Percentiles rank a stretch among this genome's conserved stretches.
These are phyloP conservation scores for Graphiopsis chlorocephala DNA, from an alignment of 2,329 filamentous ascomycete species.

Conservation along the genomic window DNA sequence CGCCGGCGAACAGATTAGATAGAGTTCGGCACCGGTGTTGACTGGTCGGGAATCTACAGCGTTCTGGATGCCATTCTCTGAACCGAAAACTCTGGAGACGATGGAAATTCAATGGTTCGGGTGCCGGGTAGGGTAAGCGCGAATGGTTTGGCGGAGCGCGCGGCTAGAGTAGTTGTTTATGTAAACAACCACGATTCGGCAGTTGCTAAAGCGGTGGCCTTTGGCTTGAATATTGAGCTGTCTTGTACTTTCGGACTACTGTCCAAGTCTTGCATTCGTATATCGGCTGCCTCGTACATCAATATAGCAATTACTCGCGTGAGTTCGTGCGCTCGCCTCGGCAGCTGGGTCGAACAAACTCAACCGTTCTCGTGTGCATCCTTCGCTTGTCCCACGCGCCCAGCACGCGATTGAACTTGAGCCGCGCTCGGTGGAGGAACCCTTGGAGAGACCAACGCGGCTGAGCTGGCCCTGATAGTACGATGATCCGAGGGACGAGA, in stretches of 20 bases:
- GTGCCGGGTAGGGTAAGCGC: background rate
- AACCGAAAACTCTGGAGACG: background rate
- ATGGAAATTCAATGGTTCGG: background rate
- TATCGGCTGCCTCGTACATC: background rate
- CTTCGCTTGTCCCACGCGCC: constrained; percentile 3
- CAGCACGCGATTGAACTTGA: constrained; percentile 4
- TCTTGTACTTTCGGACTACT: background rate
- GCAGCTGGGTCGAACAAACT: background rate
- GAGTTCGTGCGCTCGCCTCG: background rate
- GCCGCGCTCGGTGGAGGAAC: background rate
- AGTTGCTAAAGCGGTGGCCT: background rate
- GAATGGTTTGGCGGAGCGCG: background rate
- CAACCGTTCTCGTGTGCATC: constrained; percentile 9
- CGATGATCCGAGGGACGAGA: background rate
- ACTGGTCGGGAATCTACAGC: background rate
- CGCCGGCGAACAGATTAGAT: background rate
- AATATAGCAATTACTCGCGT: background rate
- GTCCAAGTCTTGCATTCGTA: background rate
- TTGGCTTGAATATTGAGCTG: background rate
- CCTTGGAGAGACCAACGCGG: background rate
- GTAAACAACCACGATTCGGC: constrained; percentile 3
- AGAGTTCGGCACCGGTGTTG: background rate
- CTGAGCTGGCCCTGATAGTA: constrained; percentile 1
- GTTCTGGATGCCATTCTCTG: constrained; percentile 12
- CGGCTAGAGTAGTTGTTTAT: background rate